Conservation (phyloP, 176 grass and related monocot genomes). For the Bothriochloa decipiens region DNA sequence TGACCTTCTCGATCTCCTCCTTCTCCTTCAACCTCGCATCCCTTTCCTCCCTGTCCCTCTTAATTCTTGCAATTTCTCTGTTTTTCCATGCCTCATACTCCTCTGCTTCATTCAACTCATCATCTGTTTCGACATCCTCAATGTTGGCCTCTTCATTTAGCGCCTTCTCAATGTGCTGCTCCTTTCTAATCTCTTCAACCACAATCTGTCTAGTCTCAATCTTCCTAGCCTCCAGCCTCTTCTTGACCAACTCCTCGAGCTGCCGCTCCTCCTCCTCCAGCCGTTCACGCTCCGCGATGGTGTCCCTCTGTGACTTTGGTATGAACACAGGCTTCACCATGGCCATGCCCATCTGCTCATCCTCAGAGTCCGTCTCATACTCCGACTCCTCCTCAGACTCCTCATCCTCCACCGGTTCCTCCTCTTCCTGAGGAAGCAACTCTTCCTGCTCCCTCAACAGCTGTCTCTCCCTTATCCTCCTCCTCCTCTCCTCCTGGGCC, state of each 20-base stretch:
- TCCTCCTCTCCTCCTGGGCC: conserved; percentile 76
- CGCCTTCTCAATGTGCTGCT: conserved; percentile 78
- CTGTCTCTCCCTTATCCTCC: conserved; percentile 70
- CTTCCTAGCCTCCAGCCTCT: conserved; percentile 79
- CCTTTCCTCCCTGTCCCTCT: conserved; percentile 92
- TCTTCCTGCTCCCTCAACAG: conserved; percentile 79
- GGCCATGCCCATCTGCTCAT: conserved; percentile 79
- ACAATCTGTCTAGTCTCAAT: conserved; percentile 76
- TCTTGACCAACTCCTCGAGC: conserved; percentile 84
- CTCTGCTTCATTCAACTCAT: conserved; percentile 94
- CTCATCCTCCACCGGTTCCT: conserved; percentile 69
- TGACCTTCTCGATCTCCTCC: conserved; percentile 93
- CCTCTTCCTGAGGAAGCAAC: conserved; percentile 76
- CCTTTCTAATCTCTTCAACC: conserved; percentile 88
- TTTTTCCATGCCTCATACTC: conserved; percentile 93
- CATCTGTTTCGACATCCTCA: conserved; percentile 84
- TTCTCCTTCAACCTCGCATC: conserved; percentile 96
- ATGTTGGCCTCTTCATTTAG: conserved; percentile 70
- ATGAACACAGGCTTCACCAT: conserved; percentile 95
- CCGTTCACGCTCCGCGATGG: conserved; percentile 84
- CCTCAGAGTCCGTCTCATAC: conserved; percentile 93
- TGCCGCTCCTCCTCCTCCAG: conserved; percentile 87
- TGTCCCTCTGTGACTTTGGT: conserved; percentile 86
- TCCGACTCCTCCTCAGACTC: conserved; percentile 86
- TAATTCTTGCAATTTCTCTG: conserved; percentile 93